Conservation (phyloP, 1,284 basidiomycete species). For the Moniliophthora roreri region DNA sequence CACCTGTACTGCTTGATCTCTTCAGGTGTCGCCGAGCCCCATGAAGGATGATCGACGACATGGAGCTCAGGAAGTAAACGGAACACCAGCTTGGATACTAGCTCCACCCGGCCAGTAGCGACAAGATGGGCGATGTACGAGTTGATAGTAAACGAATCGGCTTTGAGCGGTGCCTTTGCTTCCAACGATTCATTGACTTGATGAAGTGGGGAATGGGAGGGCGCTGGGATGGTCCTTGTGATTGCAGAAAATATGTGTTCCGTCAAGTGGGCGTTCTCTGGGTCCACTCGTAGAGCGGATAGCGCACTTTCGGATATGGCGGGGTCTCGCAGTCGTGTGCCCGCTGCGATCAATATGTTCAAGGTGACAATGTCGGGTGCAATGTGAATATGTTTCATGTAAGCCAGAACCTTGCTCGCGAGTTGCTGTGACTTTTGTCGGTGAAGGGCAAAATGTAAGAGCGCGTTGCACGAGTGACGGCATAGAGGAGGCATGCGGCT, state of each 20-base stretch:
- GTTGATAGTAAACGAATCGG: constrained; percentile 46
- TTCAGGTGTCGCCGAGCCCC: constrained; percentile 23
- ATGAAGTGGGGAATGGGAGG: background rate
- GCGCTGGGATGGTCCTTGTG: background rate
- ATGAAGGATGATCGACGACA: constrained; percentile 37
- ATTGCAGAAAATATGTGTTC: background rate
- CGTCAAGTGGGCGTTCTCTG: constrained; percentile 17
- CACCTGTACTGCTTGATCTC: constrained; percentile 22
- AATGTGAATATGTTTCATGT: constrained; percentile 47
- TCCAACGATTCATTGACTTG: background rate
- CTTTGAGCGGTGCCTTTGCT: constrained; percentile 10
- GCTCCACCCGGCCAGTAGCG: constrained; percentile 45
- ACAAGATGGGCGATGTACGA: constrained; percentile 53
- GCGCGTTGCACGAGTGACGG: constrained; percentile 53
- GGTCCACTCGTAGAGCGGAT: constrained; percentile 26
- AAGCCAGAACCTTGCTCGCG: constrained; percentile 47
- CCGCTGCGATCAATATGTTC: constrained; percentile 58
- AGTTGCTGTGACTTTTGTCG: constrained; percentile 51
- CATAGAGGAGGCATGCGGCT: constrained; percentile 28
- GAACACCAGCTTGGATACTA: constrained; percentile 46
- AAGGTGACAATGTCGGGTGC: constrained; percentile 41
- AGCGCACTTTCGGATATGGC: constrained; percentile 39
- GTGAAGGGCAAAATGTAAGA: constrained; percentile 65
- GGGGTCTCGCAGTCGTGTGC: constrained; percentile 49
- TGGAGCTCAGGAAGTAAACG: constrained; percentile 54